A percentile compares a stretch with the other conserved stretches of the same genome.
Evolutionary conservation across 306 rosid species (phyloP).

Genomic region (Dalbergia cochinchinensis): DNA sequence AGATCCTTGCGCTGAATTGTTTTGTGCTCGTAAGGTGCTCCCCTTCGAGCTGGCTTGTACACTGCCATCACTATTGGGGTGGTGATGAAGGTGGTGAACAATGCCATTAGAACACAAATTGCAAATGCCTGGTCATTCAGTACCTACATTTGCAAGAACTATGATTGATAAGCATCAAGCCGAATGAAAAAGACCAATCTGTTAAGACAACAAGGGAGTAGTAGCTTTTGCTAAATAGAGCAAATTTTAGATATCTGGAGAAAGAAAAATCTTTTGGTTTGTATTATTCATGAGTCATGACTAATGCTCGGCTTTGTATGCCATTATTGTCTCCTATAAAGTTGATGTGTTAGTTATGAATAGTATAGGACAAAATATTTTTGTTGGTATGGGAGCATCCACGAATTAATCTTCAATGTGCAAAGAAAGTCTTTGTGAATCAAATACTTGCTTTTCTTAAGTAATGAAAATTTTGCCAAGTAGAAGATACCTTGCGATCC

Average conservation of each 20-base stretch:
- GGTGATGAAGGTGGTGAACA: slow-evolving; percentile 78
- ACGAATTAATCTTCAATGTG: background rate
- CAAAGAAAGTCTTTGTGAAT: background rate
- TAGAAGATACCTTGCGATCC: slow-evolving; percentile 69
- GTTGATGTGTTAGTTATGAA: too few relatives aligned
- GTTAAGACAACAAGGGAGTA: too few relatives aligned
- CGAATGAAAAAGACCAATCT: background rate
- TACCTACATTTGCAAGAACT: slow-evolving; percentile 53
- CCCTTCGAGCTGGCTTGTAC: slow-evolving; percentile 69
- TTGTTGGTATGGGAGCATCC: too few relatives aligned
- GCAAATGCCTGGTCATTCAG: slow-evolving; percentile 76
- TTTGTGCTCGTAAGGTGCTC: slow-evolving; percentile 65
- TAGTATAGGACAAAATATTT: too few relatives aligned
- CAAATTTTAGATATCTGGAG: too few relatives aligned
- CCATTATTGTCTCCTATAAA: too few relatives aligned
- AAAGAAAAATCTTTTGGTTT: too few relatives aligned
- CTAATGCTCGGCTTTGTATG: too few relatives aligned
- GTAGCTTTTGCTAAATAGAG: too few relatives aligned
- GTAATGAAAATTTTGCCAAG: background rate
- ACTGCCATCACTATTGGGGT: slow-evolving; percentile 76
- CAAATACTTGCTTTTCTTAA: background rate
- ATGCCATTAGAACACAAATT: slow-evolving; percentile 73
- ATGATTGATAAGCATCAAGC: background rate
- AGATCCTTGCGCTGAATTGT: slow-evolving; percentile 59
- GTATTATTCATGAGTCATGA: too few relatives aligned